These are phyloP conservation scores for Podila horticola DNA, from an alignment of 192 early-diverging fungal genomes.

Conservation along the genomic window DNA sequence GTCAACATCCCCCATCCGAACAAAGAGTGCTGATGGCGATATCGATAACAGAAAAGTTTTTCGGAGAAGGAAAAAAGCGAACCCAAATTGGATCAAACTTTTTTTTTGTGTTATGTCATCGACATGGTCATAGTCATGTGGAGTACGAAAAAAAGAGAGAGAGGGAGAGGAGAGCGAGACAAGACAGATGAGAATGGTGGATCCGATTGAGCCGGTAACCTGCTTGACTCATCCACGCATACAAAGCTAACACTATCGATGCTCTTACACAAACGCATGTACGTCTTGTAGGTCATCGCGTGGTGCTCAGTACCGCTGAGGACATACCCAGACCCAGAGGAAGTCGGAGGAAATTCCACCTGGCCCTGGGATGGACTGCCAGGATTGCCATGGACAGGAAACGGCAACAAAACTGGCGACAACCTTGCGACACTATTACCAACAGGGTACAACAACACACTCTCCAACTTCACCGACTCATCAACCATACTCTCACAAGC, in stretches of 20 bases:
- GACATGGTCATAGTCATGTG: not conserved
- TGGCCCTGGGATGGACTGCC: conserved; percentile 41
- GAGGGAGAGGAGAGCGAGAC: no score
- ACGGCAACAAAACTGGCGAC: not conserved
- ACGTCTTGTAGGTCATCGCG: conserved; percentile 28
- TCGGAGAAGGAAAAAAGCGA: conserved; percentile 1
- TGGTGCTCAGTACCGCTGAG: conserved; percentile 46
- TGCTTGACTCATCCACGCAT: no score
- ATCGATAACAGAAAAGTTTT: no score
- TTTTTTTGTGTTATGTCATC: not conserved
- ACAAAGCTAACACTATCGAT: no score
- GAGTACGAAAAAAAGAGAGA: no score
- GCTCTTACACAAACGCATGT: no score
- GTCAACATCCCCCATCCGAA: no score
- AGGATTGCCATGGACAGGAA: conserved; percentile 9
- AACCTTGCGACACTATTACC: not conserved
- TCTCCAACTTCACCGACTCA: conserved; percentile 1
- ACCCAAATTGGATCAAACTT: not conserved
- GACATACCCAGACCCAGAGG: conserved; percentile 39
- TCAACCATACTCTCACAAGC: conserved; percentile 18
- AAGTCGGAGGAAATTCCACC: conserved; percentile 17
- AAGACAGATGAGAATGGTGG: no score
- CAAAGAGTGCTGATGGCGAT: no score
- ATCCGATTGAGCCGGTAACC: no score
- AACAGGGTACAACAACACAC: not conserved